Percentiles rank a stretch among this genome's conserved stretches.
phyloP scores from a whole-genome alignment of 2,329 filamentous ascomycete species.

The Penicillium sp. region DNA sequence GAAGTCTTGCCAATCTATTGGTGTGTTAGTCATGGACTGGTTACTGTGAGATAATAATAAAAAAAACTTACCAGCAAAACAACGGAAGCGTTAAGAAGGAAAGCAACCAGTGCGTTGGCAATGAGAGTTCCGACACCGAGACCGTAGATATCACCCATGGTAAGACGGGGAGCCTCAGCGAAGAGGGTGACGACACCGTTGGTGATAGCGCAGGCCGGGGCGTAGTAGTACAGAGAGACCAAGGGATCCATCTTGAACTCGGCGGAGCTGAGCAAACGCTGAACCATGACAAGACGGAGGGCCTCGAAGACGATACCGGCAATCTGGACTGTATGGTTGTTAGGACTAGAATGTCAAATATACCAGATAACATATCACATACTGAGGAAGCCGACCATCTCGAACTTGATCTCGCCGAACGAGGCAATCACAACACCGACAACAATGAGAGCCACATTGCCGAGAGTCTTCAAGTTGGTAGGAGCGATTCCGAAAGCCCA shows the following conservation, averaged over 20 bases:
- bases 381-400: slow-evolving; percentile 57
- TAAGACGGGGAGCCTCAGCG: slow-evolving; percentile 64
- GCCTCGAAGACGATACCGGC: slow-evolving; percentile 76
- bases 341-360: not conserved
- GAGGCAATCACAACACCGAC: slow-evolving; percentile 91
- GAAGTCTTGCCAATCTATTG: slow-evolving; percentile 72
- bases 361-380: not conserved
- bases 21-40: slow-evolving; percentile 11
- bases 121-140: slow-evolving; percentile 65
- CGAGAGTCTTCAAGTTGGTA: slow-evolving; percentile 78
- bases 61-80: slow-evolving; percentile 59
- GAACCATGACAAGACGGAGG: slow-evolving; percentile 76
- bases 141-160: slow-evolving; percentile 69
- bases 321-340: slow-evolving; percentile 53
- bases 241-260: slow-evolving; percentile 84
- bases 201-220: slow-evolving; percentile 75
- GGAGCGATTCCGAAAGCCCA: slow-evolving; percentile 82
- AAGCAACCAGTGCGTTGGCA: slow-evolving; percentile 71
- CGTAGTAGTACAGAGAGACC: slow-evolving; percentile 85
- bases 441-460: slow-evolving; percentile 91
- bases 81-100: slow-evolving; percentile 75
- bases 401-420: slow-evolving; percentile 91
- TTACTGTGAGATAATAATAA: not conserved
- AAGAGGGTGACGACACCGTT: slow-evolving; percentile 68
- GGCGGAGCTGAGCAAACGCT: slow-evolving; percentile 70